Evolutionary conservation across 2,329 filamentous ascomycete genomes (phyloP).

Genomic region (Paraconiothyrium sp.): DNA sequence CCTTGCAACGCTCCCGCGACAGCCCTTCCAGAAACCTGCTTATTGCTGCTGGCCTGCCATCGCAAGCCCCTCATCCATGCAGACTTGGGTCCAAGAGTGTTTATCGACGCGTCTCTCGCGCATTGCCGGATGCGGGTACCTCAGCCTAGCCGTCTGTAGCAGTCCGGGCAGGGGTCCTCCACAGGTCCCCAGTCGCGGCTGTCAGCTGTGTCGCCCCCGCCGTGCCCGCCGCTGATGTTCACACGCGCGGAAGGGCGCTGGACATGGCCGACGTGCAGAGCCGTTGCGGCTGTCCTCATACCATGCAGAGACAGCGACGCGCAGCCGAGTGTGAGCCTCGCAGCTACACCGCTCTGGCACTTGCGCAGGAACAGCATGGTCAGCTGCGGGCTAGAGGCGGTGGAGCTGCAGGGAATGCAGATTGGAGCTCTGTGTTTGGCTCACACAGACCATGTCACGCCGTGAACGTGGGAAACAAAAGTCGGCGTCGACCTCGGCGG

Average conservation of each 20-base stretch:
- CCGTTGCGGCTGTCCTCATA: background rate
- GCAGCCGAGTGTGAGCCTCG: background rate
- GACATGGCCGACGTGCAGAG: background rate
- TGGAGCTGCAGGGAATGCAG: slow-evolving; percentile 24
- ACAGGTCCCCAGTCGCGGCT: background rate
- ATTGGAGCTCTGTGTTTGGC: slow-evolving; percentile 18
- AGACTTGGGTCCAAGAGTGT: background rate
- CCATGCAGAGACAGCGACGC: too few relatives aligned
- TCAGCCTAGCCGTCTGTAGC: background rate
- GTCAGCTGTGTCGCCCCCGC: background rate
- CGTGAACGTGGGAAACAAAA: slow-evolving; percentile 22
- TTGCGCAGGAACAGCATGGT: slow-evolving; percentile 7
- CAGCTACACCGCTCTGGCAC: background rate
- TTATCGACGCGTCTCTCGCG: slow-evolving; percentile 1
- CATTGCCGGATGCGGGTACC: slow-evolving; percentile 10
- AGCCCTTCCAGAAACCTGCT: slow-evolving; percentile 6
- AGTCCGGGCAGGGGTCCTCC: background rate
- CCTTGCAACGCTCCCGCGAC: background rate
- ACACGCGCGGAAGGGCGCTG: background rate
- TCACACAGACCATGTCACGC: slow-evolving; percentile 18
- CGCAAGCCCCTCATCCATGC: background rate
- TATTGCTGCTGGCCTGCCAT: background rate
- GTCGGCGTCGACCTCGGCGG: slow-evolving; percentile 3
- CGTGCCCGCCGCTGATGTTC: background rate
- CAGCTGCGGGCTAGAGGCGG: slow-evolving; percentile 12